Percentiles rank a stretch among this genome's conserved stretches.
Evolutionary conservation across 208 protist species (phyloP).

Genomic region (Wallacemonas sp.): DNA sequence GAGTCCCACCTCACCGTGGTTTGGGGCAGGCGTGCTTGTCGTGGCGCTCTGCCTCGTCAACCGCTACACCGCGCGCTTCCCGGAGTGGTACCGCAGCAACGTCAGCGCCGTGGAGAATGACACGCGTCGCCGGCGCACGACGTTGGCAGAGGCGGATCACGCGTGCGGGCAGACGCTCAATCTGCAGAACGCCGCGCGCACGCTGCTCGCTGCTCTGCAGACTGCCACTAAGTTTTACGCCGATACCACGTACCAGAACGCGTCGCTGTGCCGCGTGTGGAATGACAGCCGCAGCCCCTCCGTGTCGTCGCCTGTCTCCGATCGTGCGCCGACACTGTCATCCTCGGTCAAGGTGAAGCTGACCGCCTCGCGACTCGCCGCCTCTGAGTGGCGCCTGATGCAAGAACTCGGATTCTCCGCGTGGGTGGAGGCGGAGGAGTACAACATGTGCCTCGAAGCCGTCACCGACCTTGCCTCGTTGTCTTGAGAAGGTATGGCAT

Average conservation of each 20-base stretch:
- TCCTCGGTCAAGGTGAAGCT: constrained; percentile 3
- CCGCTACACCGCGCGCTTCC: constrained; percentile 36
- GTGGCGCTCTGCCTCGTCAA: constrained; percentile 48
- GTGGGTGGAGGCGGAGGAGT: constrained; percentile 36
- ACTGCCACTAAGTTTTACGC: constrained; percentile 48
- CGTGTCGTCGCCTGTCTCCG: too few relatives aligned
- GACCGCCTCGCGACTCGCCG: constrained; percentile 24
- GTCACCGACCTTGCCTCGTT: background rate
- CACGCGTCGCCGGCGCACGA: background rate
- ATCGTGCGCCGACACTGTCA: too few relatives aligned
- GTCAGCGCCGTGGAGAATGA: constrained; percentile 10
- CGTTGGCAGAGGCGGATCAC: background rate
- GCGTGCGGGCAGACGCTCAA: background rate
- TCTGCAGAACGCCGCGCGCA: background rate
- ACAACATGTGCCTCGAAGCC: constrained; percentile 20
- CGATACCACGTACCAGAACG: constrained; percentile 43
- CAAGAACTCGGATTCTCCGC: constrained; percentile 31
- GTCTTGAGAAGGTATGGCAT: too few relatives aligned
- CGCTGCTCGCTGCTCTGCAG: constrained; percentile 35
- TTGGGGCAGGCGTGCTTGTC: constrained; percentile 37
- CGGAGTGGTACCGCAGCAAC: constrained; percentile 23
- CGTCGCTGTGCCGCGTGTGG: constrained; percentile 29
- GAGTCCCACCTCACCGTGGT: constrained; percentile 30
- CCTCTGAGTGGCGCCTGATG: constrained; percentile 45
- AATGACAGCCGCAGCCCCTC: background rate